Percentiles rank a stretch among this genome's conserved stretches.
Conservation (phyloP, 148 eudicot species). For the Rhododendron williamsianum region DNA sequence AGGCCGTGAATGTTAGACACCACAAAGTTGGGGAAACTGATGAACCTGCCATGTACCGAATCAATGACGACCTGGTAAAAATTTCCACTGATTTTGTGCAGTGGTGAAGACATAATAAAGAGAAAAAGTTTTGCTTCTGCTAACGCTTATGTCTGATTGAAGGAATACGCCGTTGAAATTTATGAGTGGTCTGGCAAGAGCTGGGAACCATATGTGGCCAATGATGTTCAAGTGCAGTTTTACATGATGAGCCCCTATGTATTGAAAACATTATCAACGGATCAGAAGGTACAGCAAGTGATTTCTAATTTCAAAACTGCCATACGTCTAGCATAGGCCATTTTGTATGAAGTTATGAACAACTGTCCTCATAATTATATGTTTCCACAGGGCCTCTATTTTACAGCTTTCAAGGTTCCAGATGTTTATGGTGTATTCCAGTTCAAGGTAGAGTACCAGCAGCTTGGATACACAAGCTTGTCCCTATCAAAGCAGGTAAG, state of each 20-base stretch:
- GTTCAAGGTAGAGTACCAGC: constrained; percentile 89
- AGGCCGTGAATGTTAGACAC: constrained; percentile 79
- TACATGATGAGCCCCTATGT: constrained; percentile 98
- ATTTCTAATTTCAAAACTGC: background rate
- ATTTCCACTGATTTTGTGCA: background rate
- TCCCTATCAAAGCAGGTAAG: constrained; percentile 84
- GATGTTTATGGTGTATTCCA: constrained; percentile 98
- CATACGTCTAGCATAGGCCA: background rate
- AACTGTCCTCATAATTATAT: background rate
- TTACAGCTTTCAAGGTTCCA: constrained; percentile 78
- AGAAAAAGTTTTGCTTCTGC: constrained; percentile 7
- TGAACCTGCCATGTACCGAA: constrained; percentile 82
- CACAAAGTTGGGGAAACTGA: constrained; percentile 65
- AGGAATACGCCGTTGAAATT: constrained; percentile 83
- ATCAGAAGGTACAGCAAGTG: constrained; percentile 20
- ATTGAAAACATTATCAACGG: constrained; percentile 61
- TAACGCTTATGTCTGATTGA: background rate
- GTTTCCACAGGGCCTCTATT: constrained; percentile 55
- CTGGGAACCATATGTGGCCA: constrained; percentile 78
- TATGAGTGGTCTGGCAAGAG: constrained; percentile 84
- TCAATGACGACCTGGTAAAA: constrained; percentile 81
- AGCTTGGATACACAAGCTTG: constrained; percentile 86
- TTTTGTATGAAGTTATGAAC: background rate
- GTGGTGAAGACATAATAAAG: background rate
- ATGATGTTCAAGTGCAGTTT: constrained; percentile 64